Base-by-base conservation (phyloP, 2,329 filamentous ascomycete species). In the Penicillium digitatum region DNA sequence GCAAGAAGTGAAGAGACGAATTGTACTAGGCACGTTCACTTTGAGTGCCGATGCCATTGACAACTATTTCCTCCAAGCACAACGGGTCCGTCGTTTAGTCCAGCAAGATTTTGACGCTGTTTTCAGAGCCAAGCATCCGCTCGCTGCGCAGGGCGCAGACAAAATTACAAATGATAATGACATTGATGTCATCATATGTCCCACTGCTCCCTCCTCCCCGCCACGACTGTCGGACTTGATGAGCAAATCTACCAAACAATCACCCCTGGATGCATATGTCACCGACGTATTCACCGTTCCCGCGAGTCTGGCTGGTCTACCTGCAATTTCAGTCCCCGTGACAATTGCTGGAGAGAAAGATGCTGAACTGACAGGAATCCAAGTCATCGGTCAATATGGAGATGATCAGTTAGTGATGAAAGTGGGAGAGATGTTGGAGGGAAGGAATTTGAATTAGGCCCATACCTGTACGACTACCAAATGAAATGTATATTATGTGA, bases 211-310 rank as follows among this genome's bases (percentile, higher is more conserved):
- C 1, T 89, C 87, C 0, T 78, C 84, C 16, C 84, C 92, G 9
- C 91, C 90, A 0, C 78, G 72, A 7, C 69, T 94, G 7, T 76
- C 79, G 3, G 80, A 86, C 6, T 69, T 94, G 32, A 63, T 67
- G 22, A 60, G 58, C 26, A 35, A 59, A 5, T 60, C 62, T 12
- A 48, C 56, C n/a, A 53, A 43, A n/a, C 57, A 59, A 34, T 72
- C 75, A 16, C 74, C 81, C 0, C 75, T 95, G n/a, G 85, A 93
- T 64, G 82, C 82, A 1, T 97, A 96, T 69, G 88, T 89, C 79
- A 96, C 94, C 67, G 94, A 99, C 74, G 87, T 97, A 1, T 93
- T 97, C 66, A 97, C 94, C 0, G 93, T 99, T 1, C 94, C 94
- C 1, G 91, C 93, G 2, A 96, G 91, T 74, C 77, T 99, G 61